Conservation (phyloP, 2,329 filamentous ascomycete genomes). For the Chaetomiaceae sp. region DNA sequence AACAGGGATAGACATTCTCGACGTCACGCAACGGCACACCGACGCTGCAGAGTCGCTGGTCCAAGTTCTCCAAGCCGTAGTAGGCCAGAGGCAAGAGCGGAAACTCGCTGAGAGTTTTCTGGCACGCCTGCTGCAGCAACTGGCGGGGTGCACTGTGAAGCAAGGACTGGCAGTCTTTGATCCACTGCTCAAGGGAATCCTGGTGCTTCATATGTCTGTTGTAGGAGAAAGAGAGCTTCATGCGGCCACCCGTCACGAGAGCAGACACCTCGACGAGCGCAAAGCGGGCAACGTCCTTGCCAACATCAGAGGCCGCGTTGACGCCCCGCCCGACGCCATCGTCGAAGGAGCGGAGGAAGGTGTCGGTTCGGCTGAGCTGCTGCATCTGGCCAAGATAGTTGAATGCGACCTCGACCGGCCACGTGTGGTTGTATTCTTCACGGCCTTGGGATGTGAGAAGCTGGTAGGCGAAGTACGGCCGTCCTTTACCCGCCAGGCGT, state of each 20-base stretch:
- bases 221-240: slow-evolving; percentile 24
- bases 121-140: slow-evolving; percentile 9
- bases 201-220: slow-evolving; percentile 23
- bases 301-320: slow-evolving; percentile 18
- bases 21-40: slow-evolving; percentile 21
- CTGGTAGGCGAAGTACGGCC: slow-evolving; percentile 34
- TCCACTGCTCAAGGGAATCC: slow-evolving; percentile 17
- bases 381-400: slow-evolving; percentile 44
- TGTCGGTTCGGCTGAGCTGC: slow-evolving; percentile 33
- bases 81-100: slow-evolving; percentile 30
- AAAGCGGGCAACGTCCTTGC: slow-evolving; percentile 22
- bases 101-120: slow-evolving; percentile 30
- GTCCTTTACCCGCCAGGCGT: slow-evolving; percentile 32
- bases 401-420: slow-evolving; percentile 41
- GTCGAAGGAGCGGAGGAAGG: slow-evolving; percentile 18
- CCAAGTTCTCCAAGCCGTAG: slow-evolving; percentile 24
- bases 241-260: slow-evolving; percentile 20
- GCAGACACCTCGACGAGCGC: slow-evolving; percentile 24
- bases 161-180: slow-evolving; percentile 16
- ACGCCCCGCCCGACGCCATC: slow-evolving; percentile 14
- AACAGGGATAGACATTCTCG: slow-evolving; percentile 34
- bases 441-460: slow-evolving; percentile 29
- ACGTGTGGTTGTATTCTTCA: slow-evolving; percentile 30
- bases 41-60: slow-evolving; percentile 20
- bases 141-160: slow-evolving; percentile 14